phyloP scores from a whole-genome alignment of 768 basidiomycete species.

The Ramaria rubella region DNA sequence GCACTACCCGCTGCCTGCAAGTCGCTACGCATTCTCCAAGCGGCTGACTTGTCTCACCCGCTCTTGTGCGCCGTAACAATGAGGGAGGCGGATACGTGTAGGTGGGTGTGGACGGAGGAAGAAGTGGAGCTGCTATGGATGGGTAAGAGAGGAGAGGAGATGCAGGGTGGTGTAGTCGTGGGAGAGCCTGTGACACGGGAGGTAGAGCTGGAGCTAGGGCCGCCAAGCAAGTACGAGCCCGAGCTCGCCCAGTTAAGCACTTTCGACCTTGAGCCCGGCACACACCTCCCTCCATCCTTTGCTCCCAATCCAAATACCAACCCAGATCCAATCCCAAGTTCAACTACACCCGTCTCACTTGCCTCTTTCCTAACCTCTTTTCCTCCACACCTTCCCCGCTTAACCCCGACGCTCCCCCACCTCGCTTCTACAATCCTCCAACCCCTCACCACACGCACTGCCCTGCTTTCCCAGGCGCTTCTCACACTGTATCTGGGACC shows the following conservation, averaged over 20 bases:
- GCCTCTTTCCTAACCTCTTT: constrained; percentile 49
- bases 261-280: constrained; percentile 65
- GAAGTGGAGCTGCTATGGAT: constrained; percentile 35
- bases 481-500: constrained; percentile 60
- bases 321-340: constrained; percentile 23
- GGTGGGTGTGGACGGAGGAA: constrained; percentile 60
- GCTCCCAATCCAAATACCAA: too few relatives aligned
- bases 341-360: constrained; percentile 32
- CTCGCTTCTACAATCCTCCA: constrained; percentile 57
- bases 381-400: constrained; percentile 50
- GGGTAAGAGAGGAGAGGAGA: not conserved
- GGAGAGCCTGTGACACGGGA: not conserved
- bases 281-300: constrained; percentile 15
- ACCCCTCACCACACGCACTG: constrained; percentile 56
- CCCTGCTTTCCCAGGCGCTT: constrained; percentile 58
- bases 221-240: constrained; percentile 22
- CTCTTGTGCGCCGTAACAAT: constrained; percentile 35
- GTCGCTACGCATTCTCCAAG: constrained; percentile 58
- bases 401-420: constrained; percentile 57
- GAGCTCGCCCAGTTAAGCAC: constrained; percentile 42
- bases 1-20: constrained; percentile 59
- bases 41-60: constrained; percentile 62
- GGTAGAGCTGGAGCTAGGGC: not conserved
- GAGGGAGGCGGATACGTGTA: constrained; percentile 26
- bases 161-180: not conserved